Base-by-base conservation (phyloP, 768 basidiomycete genomes). In the Agrocybe chaxingu region DNA sequence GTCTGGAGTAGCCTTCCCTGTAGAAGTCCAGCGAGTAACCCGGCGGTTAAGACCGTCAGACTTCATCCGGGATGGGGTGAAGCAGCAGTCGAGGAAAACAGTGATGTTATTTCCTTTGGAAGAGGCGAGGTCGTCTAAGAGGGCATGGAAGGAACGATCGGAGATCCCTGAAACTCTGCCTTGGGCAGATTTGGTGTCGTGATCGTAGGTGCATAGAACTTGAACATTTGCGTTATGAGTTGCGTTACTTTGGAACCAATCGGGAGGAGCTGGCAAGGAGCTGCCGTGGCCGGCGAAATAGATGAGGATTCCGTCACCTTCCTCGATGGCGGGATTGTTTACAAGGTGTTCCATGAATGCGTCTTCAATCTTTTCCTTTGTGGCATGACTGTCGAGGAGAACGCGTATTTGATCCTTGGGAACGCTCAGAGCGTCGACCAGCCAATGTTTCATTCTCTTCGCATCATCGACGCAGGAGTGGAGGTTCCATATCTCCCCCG, bases 241-340 rank as follows among this genome's bases (percentile, higher is more conserved):
- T 45, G 68, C 61, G 33, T 68, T 70, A 35, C 65, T 64, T 52
- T 74, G 72, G 59, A 76, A 80, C 87, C 86, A 87, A 45, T 74
- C 79, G 33, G 66, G 63, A 44, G 85, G 85, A n/a, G 82, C 77
- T 10, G 69, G 63, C 38, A 83, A 60, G 47, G 65, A 72, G 60
- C 81, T 83, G 19, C 86, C 86, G 61, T 87, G 85, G n/a, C 86
- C 87, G 34, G 87, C 83, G 59, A 86, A 88, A 58, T 85, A 88
- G 44, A 88, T 63, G 54, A 88, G 56, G 36, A 88, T 74, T 31
- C 86, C 80, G 51, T 87, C 85, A 18, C 81, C 85, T 19, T 63
- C 67, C 42, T 78, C 74, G 45, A 88, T 84, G 29, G 65, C 66
- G 7, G 76, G 68, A 58, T 88, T 87, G 62, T 82, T 80, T 54